These are phyloP conservation scores for Candida succiphila DNA, from an alignment of 805 yeast genomes.

Conservation along the genomic window DNA sequence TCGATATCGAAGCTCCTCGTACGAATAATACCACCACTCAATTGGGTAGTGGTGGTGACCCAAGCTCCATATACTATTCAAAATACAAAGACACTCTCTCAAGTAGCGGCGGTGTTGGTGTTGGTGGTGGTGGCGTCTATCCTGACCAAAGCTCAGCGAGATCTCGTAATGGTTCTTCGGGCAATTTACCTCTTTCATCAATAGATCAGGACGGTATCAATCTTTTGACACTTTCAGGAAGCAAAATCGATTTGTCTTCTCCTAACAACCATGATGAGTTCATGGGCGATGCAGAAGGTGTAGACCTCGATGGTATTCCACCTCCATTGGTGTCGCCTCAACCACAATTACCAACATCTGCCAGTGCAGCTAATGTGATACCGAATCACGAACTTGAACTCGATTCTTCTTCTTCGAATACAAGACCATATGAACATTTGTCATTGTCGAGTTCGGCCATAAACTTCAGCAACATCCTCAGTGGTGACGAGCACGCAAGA, in stretches of 20 bases:
- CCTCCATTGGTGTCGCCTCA: conserved; percentile 17
- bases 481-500: conserved; percentile 60
- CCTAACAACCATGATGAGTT: conserved; percentile 14
- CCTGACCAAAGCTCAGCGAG: conserved; percentile 12
- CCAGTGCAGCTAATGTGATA: conserved; percentile 8
- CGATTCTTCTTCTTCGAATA: background rate
- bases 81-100: background rate
- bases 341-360: conserved; percentile 5
- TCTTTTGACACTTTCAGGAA: no score
- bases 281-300: conserved; percentile 22
- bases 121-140: conserved; percentile 8
- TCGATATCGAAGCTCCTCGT: conserved; percentile 79
- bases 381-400: no score
- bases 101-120: conserved; percentile 3
- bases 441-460: conserved; percentile 5
- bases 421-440: conserved; percentile 1
- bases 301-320: conserved; percentile 24
- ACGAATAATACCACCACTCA: conserved; percentile 13
- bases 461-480: conserved; percentile 20
- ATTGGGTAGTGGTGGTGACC: background rate
- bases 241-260: background rate
- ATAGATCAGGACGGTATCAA: background rate
- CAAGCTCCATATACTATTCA: conserved; percentile 1
- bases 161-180: conserved; percentile 13
- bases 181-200: background rate